phyloP scores from a whole-genome alignment of 805 yeast genomes.

The Monosporozyma aquatica region DNA sequence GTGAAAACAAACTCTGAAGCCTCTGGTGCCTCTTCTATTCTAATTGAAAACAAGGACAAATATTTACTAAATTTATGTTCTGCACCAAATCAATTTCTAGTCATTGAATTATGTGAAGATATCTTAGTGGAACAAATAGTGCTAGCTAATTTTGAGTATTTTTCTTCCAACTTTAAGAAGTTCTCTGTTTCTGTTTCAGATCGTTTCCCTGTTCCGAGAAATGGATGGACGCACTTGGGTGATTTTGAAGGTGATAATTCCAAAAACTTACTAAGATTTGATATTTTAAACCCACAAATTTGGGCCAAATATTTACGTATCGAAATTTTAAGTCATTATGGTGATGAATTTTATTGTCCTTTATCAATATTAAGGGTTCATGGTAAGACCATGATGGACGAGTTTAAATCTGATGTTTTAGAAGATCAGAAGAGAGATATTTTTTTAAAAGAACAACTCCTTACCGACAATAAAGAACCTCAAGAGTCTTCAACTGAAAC shows the following conservation, averaged over 20 bases:
- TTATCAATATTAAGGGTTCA: constrained; percentile 73
- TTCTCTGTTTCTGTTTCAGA: constrained; percentile 68
- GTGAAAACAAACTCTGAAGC: constrained; percentile 76
- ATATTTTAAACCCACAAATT: constrained; percentile 67
- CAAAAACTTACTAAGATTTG: constrained; percentile 62
- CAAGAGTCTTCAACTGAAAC: not conserved
- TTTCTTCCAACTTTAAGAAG: constrained; percentile 71
- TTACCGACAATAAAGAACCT: constrained; percentile 10
- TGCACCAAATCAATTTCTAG: constrained; percentile 57
- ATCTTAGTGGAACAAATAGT: constrained; percentile 72
- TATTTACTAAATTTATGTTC: constrained; percentile 75
- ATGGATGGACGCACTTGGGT: constrained; percentile 67
- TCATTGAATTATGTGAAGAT: constrained; percentile 86
- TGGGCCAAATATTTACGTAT: constrained; percentile 81
- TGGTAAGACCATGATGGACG: constrained; percentile 95
- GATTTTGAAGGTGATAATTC: constrained; percentile 65
- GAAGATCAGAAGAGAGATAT: constrained; percentile 5
- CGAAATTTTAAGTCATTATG: constrained; percentile 71
- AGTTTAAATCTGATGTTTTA: constrained; percentile 57
- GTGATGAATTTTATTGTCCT: constrained; percentile 86
- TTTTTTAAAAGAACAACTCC: constrained; percentile 5
- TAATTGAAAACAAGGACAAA: constrained; percentile 78
- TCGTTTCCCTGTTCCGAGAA: constrained; percentile 52
- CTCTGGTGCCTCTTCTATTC: constrained; percentile 68
- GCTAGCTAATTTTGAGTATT: constrained; percentile 83